Percentiles rank a stretch among this genome's conserved stretches.
These are phyloP conservation scores for Phycomyces blakesleeanus DNA, from an alignment of 192 early-diverging fungal species.

Conservation along the genomic window DNA sequence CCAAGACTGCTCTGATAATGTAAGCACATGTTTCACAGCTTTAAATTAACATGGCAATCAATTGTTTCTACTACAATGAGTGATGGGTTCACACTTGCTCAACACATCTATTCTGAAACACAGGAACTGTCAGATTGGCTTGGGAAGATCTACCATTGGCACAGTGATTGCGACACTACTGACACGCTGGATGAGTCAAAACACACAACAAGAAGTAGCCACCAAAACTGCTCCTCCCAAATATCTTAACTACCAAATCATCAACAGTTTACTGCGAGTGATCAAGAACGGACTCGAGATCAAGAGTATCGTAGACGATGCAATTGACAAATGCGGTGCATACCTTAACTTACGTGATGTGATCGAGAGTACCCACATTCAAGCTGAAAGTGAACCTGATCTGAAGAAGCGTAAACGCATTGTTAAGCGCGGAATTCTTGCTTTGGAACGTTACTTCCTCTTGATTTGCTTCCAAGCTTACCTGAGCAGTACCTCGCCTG, in stretches of 20 bases:
- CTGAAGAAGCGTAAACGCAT: conserved; percentile 1
- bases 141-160: conserved; percentile 59
- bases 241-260: conserved; percentile 49
- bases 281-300: conserved; percentile 54
- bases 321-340: conserved; percentile 48
- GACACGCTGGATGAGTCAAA: conserved; percentile 26
- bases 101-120: conserved; percentile 1
- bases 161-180: conserved; percentile 35
- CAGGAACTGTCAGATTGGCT: conserved; percentile 59
- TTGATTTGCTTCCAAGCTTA: conserved; percentile 59
- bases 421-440: conserved; percentile 26
- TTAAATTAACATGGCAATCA: too few species aligned
- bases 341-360: conserved; percentile 51
- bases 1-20: conserved; percentile 49
- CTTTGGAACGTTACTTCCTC: conserved; percentile 51
- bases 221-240: conserved; percentile 2
- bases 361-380: conserved; percentile 43
- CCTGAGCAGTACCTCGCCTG: conserved; percentile 35
- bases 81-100: background rate
- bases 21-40: conserved; percentile 32
- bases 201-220: background rate
- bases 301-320: conserved; percentile 53
- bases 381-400: conserved; percentile 33
- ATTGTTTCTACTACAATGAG: too few species aligned
- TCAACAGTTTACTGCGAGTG: conserved; percentile 59